Evolutionary conservation across 2,329 filamentous ascomycete species (phyloP).

Genomic region (Delphinella strobiligena): DNA sequence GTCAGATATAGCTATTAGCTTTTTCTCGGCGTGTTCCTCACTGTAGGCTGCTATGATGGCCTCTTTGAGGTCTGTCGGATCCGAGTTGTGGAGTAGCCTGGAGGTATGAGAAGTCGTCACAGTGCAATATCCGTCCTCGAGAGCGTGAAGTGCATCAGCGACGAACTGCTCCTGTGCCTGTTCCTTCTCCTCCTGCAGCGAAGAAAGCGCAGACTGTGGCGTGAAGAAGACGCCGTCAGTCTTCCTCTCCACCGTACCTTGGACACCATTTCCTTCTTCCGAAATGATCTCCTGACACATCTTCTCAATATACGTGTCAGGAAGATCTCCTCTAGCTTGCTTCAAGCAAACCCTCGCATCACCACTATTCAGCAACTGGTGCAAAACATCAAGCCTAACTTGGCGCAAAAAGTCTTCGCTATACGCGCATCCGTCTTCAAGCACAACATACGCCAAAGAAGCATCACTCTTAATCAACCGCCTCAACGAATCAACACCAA

Average conservation of each 20-base stretch:
- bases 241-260: neutral
- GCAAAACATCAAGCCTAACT: neutral
- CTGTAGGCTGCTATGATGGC: too few species aligned
- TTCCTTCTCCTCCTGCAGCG: too few species aligned
- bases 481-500: slow-evolving; percentile 1
- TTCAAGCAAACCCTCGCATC: neutral
- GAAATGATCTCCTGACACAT: neutral
- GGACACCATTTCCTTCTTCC: neutral
- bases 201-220: neutral
- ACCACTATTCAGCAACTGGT: neutral
- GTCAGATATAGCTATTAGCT: too few species aligned
- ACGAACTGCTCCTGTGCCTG: too few species aligned
- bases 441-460: neutral
- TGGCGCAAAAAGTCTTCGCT: neutral
- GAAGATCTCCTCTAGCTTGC: neutral
- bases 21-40: too few species aligned
- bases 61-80: too few species aligned
- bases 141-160: too few species aligned
- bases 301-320: neutral
- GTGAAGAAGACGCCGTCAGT: neutral
- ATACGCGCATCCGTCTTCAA: slow-evolving; percentile 2
- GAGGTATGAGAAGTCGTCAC: too few species aligned
- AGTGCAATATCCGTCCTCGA: too few species aligned
- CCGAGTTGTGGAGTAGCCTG: too few species aligned
- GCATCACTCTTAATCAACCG: neutral